phyloP scores from a whole-genome alignment of 2,329 filamentous ascomycete species.

The Hymenoscyphus fructigenus region DNA sequence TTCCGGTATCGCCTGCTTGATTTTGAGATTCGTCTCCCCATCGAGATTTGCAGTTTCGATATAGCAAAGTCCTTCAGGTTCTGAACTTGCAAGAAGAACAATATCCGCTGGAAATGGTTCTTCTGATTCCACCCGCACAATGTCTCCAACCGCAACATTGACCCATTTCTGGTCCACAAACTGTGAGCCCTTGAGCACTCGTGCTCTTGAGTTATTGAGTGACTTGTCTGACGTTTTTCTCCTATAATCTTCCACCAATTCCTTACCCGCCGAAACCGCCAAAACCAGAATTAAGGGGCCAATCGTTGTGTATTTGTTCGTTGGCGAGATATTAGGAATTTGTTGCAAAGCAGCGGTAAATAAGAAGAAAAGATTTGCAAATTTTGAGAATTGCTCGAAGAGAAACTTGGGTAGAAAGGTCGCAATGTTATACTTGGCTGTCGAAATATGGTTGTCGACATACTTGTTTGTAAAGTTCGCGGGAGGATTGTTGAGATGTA shows the following conservation, averaged over 20 bases:
- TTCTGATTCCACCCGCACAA: conserved; percentile 90
- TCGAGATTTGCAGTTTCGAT: conserved; percentile 98
- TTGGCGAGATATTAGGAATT: conserved; percentile 91
- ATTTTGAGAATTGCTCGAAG: conserved; percentile 98
- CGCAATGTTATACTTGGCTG: conserved; percentile 91
- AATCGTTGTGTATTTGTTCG: conserved; percentile 94
- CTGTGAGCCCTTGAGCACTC: conserved; percentile 75
- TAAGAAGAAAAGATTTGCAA: conserved; percentile 98
- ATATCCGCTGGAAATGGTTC: conserved; percentile 93
- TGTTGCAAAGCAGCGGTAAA: conserved; percentile 95
- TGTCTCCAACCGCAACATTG: conserved; percentile 87
- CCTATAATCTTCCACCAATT: conserved; percentile 90
- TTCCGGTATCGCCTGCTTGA: conserved; percentile 95
- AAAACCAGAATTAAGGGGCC: conserved; percentile 89
- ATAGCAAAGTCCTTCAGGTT: conserved; percentile 96
- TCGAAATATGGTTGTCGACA: conserved; percentile 94
- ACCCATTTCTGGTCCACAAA: conserved; percentile 93
- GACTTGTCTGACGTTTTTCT: conserved; percentile 82
- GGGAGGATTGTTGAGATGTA: conserved; percentile 93
- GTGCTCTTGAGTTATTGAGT: conserved; percentile 84
- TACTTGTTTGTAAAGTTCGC: conserved; percentile 89
- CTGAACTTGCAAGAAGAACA: conserved; percentile 88
- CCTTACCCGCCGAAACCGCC: conserved; percentile 92
- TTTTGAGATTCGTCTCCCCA: conserved; percentile 97
- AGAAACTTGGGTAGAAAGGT: conserved; percentile 97